Evolutionary conservation across 192 early-diverging fungal genomes (phyloP).

Genomic region (Radiomyces spectabilis): DNA sequence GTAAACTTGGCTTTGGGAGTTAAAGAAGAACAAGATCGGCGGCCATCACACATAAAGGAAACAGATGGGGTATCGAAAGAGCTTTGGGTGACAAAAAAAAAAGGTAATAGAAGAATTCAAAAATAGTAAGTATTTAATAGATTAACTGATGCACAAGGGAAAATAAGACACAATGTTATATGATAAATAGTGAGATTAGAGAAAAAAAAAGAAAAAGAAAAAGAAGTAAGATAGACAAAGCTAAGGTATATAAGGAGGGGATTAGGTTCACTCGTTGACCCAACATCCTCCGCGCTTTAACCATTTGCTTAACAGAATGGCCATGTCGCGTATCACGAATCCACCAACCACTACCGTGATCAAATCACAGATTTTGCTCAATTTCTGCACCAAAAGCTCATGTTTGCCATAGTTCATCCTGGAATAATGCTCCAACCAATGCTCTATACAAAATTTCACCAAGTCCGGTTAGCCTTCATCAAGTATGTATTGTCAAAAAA

Average conservation of each 20-base stretch:
- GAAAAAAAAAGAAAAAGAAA: background rate
- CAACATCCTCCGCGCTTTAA: slow-evolving; percentile 27
- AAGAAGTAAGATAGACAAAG: background rate
- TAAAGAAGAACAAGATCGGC: no score
- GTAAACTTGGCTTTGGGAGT: no score
- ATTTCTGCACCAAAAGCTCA: slow-evolving; percentile 6
- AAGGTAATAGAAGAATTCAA: background rate
- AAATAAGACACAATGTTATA: slow-evolving; percentile 1
- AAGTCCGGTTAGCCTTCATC: background rate
- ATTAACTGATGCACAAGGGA: background rate
- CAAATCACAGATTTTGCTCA: slow-evolving; percentile 13
- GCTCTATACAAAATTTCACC: slow-evolving; percentile 4
- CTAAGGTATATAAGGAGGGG: background rate
- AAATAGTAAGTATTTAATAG: background rate
- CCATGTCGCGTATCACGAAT: slow-evolving; percentile 24
- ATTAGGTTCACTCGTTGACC: slow-evolving; percentile 27
- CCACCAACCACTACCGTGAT: slow-evolving; percentile 22
- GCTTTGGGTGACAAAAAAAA: background rate
- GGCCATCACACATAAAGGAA: no score
- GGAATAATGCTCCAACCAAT: slow-evolving; percentile 21
- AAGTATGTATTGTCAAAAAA: background rate
- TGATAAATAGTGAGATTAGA: no score
- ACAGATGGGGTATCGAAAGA: background rate
- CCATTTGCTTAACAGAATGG: slow-evolving; percentile 31
- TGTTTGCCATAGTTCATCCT: slow-evolving; percentile 1